A percentile compares a stretch with the other conserved stretches of the same genome.
phyloP scores from a whole-genome alignment of 352 stramenopile species.

The Pythium phragmiticola region DNA sequence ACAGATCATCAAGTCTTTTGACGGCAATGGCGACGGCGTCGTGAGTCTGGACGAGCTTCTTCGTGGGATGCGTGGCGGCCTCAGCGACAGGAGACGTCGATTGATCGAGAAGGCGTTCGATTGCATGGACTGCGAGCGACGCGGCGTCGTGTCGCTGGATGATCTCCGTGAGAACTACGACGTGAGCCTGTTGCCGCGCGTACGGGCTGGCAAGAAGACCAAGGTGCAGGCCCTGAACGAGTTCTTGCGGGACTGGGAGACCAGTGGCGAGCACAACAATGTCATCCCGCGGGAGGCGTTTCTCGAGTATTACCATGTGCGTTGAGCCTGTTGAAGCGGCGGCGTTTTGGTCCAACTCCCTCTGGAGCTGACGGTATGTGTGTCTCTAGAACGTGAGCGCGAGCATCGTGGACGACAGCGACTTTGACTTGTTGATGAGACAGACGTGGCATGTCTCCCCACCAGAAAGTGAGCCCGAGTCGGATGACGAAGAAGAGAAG shows the following conservation, averaged over 20 bases:
- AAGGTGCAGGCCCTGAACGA: conserved; percentile 50
- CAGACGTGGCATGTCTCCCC: conserved; percentile 57
- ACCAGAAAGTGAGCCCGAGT: conserved; percentile 24
- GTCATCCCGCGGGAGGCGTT: conserved; percentile 67
- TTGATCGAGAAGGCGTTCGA: conserved; percentile 61
- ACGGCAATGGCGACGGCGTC: conserved; percentile 45
- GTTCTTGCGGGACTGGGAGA: conserved; percentile 76
- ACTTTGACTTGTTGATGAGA: conserved; percentile 86
- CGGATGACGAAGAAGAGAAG: conserved; percentile 17
- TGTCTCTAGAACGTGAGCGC: conserved; percentile 72
- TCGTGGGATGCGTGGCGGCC: conserved; percentile 34
- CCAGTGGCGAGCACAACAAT: conserved; percentile 27
- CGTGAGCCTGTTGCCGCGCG: conserved; percentile 62
- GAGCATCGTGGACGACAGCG: conserved; percentile 66
- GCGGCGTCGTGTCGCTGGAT: conserved; percentile 46
- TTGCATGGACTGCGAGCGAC: conserved; percentile 43
- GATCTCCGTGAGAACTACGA: conserved; percentile 73
- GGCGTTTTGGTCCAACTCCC: background rate
- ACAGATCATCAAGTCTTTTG: conserved; percentile 43
- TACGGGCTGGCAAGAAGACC: conserved; percentile 63
- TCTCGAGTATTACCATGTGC: conserved; percentile 77
- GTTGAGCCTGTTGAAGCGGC: background rate
- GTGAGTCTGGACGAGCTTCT: conserved; percentile 62
- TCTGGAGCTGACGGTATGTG: conserved; percentile 7
- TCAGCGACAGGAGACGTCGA: conserved; percentile 31